Percentiles rank a stretch among this genome's conserved stretches.
Conservation (phyloP, 2,329 filamentous ascomycete species). For the Xylaria sp. region DNA sequence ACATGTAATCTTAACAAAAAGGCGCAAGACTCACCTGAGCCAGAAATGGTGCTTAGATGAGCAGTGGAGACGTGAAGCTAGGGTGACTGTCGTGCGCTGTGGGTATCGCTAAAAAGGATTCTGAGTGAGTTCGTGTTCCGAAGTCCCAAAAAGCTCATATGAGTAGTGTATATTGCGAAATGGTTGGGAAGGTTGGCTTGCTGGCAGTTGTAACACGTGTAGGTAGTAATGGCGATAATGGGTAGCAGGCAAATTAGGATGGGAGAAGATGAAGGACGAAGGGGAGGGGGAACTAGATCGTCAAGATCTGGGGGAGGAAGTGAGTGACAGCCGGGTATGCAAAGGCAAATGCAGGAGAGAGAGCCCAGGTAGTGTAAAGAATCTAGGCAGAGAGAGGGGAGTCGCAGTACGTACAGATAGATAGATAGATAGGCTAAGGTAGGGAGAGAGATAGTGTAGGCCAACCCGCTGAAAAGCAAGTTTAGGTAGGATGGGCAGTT, state of each 20-base stretch:
- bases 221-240: slow-evolving; percentile 20
- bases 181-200: slow-evolving; percentile 1
- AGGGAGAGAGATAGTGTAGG: neutral
- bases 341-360: slow-evolving; percentile 28
- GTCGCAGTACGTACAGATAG: slow-evolving; percentile 14
- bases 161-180: slow-evolving; percentile 16
- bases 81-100: slow-evolving; percentile 47
- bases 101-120: slow-evolving; percentile 36
- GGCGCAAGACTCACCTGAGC: slow-evolving; percentile 45
- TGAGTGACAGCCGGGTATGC: slow-evolving; percentile 35
- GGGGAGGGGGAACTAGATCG: slow-evolving; percentile 42
- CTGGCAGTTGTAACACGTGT: slow-evolving; percentile 23
- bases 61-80: slow-evolving; percentile 50
- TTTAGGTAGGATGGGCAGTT: slow-evolving; percentile 13
- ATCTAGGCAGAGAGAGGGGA: slow-evolving; percentile 12
- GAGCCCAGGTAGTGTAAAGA: slow-evolving; percentile 1
- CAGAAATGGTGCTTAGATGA: slow-evolving; percentile 46
- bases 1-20: slow-evolving; percentile 35
- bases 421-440: slow-evolving; percentile 1
- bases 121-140: slow-evolving; percentile 26
- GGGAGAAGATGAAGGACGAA: slow-evolving; percentile 35
- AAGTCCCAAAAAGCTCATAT: slow-evolving; percentile 15
- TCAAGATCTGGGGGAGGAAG: slow-evolving; percentile 37
- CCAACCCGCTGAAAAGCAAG: slow-evolving; percentile 20
- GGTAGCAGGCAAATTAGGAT: slow-evolving; percentile 32